Percentiles rank a stretch among this genome's conserved stretches.
These are phyloP conservation scores for Clavulina sp. DNA, from an alignment of 768 basidiomycete genomes.

Conservation along the genomic window DNA sequence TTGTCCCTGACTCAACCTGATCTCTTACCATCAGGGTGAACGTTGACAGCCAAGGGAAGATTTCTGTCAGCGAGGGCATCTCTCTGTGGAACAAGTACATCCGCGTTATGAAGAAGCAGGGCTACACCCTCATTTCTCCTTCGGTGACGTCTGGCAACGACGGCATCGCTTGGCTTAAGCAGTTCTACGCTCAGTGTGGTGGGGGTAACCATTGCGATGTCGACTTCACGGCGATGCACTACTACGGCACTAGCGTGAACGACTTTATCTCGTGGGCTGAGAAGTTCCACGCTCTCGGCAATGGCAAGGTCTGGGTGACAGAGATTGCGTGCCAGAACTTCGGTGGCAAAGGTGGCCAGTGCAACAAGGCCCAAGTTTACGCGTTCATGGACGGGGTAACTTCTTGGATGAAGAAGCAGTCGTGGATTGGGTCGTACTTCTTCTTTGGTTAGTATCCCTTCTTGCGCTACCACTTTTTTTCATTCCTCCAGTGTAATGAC, in stretches of 20 bases:
- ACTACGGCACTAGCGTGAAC: constrained; percentile 36
- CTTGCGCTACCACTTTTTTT: no score
- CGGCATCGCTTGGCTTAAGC: constrained; percentile 46
- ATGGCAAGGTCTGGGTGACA: constrained; percentile 36
- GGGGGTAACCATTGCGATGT: constrained; percentile 26
- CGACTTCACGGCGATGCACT: constrained; percentile 44
- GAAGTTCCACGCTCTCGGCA: constrained; percentile 29
- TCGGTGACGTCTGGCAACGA: constrained; percentile 44
- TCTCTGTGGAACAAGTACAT: constrained; percentile 44
- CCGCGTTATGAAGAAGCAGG: constrained; percentile 21
- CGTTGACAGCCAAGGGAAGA: constrained; percentile 29
- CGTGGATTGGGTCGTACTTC: constrained; percentile 29
- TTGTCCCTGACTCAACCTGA: no score
- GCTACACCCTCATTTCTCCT: constrained; percentile 28
- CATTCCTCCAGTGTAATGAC: background rate
- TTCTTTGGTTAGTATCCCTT: constrained; percentile 49
- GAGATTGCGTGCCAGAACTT: constrained; percentile 41
- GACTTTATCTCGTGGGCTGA: constrained; percentile 35
- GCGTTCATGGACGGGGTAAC: constrained; percentile 29
- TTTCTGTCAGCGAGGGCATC: constrained; percentile 33
- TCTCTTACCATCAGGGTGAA: no score
- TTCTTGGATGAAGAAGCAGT: constrained; percentile 20
- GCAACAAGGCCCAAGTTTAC: constrained; percentile 25
- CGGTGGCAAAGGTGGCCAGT: constrained; percentile 22
- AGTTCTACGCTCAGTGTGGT: constrained; percentile 37